Conservation (phyloP, 768 basidiomycete species). For the Amanita jacksonii region DNA sequence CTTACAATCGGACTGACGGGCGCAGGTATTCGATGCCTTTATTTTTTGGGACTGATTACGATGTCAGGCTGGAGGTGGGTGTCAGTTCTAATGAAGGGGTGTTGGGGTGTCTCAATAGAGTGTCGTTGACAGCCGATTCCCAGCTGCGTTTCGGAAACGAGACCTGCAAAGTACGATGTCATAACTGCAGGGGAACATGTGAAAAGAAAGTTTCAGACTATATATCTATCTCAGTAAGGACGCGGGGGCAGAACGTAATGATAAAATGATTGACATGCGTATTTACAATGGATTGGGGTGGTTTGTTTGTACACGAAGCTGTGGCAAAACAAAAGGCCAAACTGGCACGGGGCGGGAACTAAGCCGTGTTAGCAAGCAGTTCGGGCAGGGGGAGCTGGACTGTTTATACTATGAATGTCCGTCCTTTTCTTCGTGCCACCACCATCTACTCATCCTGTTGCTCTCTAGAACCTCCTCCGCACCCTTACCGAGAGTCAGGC, state of each 20-base stretch:
- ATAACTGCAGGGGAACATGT: constrained; percentile 82
- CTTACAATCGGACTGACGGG: constrained; percentile 62
- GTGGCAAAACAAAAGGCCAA: constrained; percentile 2
- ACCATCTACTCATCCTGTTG: constrained; percentile 7
- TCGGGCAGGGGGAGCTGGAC: constrained; percentile 2
- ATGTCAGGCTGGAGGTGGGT: constrained; percentile 67
- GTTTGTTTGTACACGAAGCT: constrained; percentile 1
- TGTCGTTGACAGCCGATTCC: constrained; percentile 35
- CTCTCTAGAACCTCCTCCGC: constrained; percentile 72
- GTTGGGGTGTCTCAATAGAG: not conserved
- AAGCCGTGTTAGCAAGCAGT: constrained; percentile 5
- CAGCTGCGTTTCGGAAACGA: constrained; percentile 35
- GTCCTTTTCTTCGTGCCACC: constrained; percentile 4
- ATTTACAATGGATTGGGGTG: too few species aligned
- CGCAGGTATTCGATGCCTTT: constrained; percentile 79
- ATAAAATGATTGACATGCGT: too few species aligned
- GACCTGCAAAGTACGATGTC: constrained; percentile 52
- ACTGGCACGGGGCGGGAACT: not conserved
- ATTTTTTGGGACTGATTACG: constrained; percentile 87
- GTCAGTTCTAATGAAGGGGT: not conserved
- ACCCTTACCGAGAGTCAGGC: constrained; percentile 74
- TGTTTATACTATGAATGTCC: constrained; percentile 12
- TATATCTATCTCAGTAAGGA: too few species aligned
- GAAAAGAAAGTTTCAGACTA: constrained; percentile 58
- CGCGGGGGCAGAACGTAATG: too few species aligned